Evolutionary conservation across 768 basidiomycete genomes (phyloP), one percentile per base, ranked within the genome.

Genomic region (Pisolithus marmoratus): DNA sequence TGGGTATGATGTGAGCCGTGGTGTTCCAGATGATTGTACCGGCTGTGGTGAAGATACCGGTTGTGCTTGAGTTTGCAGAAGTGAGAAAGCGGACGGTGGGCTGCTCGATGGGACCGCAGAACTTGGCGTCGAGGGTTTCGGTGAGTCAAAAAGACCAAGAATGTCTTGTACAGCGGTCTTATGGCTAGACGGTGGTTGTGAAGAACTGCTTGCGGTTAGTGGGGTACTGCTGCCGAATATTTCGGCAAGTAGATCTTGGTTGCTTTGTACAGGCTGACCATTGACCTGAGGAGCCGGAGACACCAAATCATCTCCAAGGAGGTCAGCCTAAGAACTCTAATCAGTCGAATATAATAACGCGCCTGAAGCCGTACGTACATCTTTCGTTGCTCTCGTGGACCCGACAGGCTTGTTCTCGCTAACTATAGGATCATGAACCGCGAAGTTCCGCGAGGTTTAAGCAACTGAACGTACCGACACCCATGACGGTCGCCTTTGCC

Each of bases 391-490:
- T 61, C 82, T 77, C 1, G 93, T 90, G 1, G 94, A 94, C 4
- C 95, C 96, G 27, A 99, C 96, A 34, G 91, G 90, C 63, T 94
- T 92, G 63, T 93, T 91, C 71, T 99, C 95, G 70, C 92, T 94
- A 48, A 94, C 93, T 94, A 58, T 8, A 47, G 26, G 44, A 53
- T 12, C 5, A 24, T 57, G 17, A 67, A 42, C 31, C n/a, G 22
- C 48, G 38, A 6, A 6, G 40, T 8, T 12, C 11, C 15, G 20
- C n/a, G 8, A 12, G 14, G 12, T n/a, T 8, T 15, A 20, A 51
- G 14, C 45, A 23, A 24, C 24, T 40, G 0, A 23, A 72, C 82
- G 57, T 58, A 94, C 93, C 90, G 54, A 87, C 79, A 43, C 92
- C 96, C 78, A 95, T 88, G 2, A 98, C 90, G 2, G 95, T 97